phyloP scores from a whole-genome alignment of 169 alveolate genomes.

The Babesia sp. region DNA sequence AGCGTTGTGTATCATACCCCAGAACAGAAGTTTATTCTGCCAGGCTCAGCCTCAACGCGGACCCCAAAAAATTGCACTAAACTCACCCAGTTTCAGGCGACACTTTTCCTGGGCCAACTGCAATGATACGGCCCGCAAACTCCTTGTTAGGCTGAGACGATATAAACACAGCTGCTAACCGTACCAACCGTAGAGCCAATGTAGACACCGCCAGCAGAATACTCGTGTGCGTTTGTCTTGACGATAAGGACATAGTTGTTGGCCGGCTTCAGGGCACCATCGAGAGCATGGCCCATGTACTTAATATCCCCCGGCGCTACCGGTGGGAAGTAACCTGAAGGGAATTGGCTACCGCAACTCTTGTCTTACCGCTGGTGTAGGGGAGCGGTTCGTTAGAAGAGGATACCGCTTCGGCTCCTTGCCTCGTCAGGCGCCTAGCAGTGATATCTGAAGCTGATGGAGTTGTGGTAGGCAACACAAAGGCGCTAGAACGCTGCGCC shows the following conservation, averaged over 20 bases:
- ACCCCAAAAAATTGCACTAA: background rate
- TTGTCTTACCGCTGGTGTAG: constrained; percentile 19
- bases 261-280: constrained; percentile 26
- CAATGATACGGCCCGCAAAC: constrained; percentile 56
- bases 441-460: constrained; percentile 1
- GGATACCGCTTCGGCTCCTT: constrained; percentile 12
- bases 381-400: constrained; percentile 23
- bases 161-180: background rate
- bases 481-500: constrained; percentile 18
- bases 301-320: constrained; percentile 38
- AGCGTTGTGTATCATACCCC: constrained; percentile 73
- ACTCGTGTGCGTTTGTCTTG: constrained; percentile 11
- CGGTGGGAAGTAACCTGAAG: constrained; percentile 20
- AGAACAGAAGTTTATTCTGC: constrained; percentile 59
- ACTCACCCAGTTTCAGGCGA: constrained; percentile 60
- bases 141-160: constrained; percentile 35
- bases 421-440: background rate
- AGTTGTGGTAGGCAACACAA: constrained; percentile 21
- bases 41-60: constrained; percentile 76
- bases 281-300: constrained; percentile 38
- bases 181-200: constrained; percentile 42
- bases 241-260: constrained; percentile 60
- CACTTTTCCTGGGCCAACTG: constrained; percentile 64
- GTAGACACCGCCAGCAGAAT: constrained; percentile 58
- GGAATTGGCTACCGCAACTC: background rate